phyloP scores from a whole-genome alignment of 1,284 basidiomycete genomes.

The Boletus holoroseus region DNA sequence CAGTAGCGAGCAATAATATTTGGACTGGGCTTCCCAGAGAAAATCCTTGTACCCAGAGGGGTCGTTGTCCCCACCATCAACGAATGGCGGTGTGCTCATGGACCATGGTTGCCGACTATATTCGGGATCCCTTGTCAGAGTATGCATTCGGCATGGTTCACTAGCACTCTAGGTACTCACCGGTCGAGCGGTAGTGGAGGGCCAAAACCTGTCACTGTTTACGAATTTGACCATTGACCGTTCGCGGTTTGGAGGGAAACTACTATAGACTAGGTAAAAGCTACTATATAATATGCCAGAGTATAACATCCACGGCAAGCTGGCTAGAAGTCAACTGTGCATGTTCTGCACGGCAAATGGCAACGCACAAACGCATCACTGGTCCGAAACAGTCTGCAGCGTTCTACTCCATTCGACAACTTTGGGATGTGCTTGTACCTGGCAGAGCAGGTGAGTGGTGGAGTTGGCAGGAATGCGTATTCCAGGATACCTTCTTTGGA shows the following conservation, averaged over 20 bases:
- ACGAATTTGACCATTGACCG: background rate
- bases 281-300: slow-evolving; percentile 1
- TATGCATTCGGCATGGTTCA: background rate
- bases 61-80: too few species aligned
- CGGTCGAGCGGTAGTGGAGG: background rate
- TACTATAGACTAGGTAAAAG: slow-evolving; percentile 1
- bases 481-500: slow-evolving; percentile 54
- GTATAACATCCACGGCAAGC: background rate
- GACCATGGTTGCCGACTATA: background rate
- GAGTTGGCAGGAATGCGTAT: background rate
- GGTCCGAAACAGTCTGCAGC: slow-evolving; percentile 37
- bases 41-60: too few species aligned
- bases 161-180: background rate
- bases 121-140: background rate
- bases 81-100: background rate
- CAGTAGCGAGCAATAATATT: too few species aligned
- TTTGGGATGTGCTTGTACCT: slow-evolving; percentile 70
- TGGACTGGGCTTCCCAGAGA: too few species aligned
- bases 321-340: background rate
- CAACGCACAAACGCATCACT: slow-evolving; percentile 3
- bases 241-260: background rate
- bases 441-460: slow-evolving; percentile 8
- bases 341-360: background rate
- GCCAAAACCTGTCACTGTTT: background rate
- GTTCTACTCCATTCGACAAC: slow-evolving; percentile 65